Evolutionary conservation across 1,284 basidiomycete species (phyloP), one percentile per base, ranked within the genome.

Genomic region (Puccinia triticina): DNA sequence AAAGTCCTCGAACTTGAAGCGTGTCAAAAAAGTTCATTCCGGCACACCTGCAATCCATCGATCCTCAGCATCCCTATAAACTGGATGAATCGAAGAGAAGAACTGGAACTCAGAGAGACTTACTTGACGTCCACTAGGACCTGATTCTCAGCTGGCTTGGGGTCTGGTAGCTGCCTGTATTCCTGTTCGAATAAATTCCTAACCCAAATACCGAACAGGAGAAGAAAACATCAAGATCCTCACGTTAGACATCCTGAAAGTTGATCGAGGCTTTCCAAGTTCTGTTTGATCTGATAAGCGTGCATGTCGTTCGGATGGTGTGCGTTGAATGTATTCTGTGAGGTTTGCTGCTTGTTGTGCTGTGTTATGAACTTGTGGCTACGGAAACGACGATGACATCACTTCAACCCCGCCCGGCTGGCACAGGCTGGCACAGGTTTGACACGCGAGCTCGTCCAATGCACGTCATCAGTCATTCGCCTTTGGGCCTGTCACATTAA

Each of bases 31-130:
- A 85, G 83, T 85, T 85, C 83, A 85, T 84, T 3, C 84, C 85
- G 61, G 85, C 85, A 43, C 94, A 83, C 91, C 90, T 29, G 94
- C 94, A 10, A 61, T 29, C 14, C 59, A 34, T 12, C 11, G 21
- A 69, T 69, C 23, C 2, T 69, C 23, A 69, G 40, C 37, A 23
- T 16, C 4, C 37, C 43, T 11, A n/a, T n/a, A n/a, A 48, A 23
- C 66, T 26, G 90, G 14, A 91, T 89, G 88, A 95, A 96, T 0
- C 95, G 95, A 75, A 94, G 89, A 0, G 93, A 14, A n/a, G 66
- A 46, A 43, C 32, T 37, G 11, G 55, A 29, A 55, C 26, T 4
- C 5, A 43, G 14, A 57, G 37, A 12, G 46, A 73, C 78, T 80
- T 1, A 80, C 78, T 72, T 80, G 50, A 80, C 69, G 46, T 80